Percentiles rank a stretch among this genome's conserved stretches.
These are phyloP conservation scores for Elsinoe perseae DNA, from an alignment of 2,329 filamentous ascomycete species.

Conservation along the genomic window DNA sequence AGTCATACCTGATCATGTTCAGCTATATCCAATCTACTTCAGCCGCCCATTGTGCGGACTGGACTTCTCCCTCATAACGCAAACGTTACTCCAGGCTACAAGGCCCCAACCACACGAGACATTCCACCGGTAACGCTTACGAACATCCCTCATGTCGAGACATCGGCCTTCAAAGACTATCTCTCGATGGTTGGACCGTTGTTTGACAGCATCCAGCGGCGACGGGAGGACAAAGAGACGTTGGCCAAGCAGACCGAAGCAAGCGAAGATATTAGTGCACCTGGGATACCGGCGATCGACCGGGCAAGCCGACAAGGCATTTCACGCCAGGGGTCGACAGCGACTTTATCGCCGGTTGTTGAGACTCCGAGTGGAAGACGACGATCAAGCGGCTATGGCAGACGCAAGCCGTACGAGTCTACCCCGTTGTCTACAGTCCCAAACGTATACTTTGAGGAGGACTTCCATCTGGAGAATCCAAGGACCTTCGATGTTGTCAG, in stretches of 20 bases:
- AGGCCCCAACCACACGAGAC: conserved; percentile 35
- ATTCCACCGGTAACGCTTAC: conserved; percentile 90
- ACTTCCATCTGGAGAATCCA: conserved; percentile 92
- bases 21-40: conserved; percentile 91
- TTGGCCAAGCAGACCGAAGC: conserved; percentile 24
- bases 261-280: not conserved
- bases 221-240: conserved; percentile 66
- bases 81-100: conserved; percentile 46
- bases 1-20: not conserved
- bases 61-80: conserved; percentile 64
- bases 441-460: conserved; percentile 85
- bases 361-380: conserved; percentile 43
- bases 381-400: conserved; percentile 44
- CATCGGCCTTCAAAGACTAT: conserved; percentile 74
- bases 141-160: conserved; percentile 75
- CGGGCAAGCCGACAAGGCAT: conserved; percentile 4
- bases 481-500: conserved; percentile 95
- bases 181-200: conserved; percentile 75
- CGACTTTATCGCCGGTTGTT: conserved; percentile 36
- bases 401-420: conserved; percentile 60
- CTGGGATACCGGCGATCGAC: not conserved
- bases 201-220: conserved; percentile 80
- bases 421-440: conserved; percentile 90
- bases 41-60: conserved; percentile 81
- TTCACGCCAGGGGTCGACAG: conserved; percentile 36